Evolutionary conservation across 2,329 filamentous ascomycete genomes (phyloP).

Genomic region (Teratosphaeria nubilosa): DNA sequence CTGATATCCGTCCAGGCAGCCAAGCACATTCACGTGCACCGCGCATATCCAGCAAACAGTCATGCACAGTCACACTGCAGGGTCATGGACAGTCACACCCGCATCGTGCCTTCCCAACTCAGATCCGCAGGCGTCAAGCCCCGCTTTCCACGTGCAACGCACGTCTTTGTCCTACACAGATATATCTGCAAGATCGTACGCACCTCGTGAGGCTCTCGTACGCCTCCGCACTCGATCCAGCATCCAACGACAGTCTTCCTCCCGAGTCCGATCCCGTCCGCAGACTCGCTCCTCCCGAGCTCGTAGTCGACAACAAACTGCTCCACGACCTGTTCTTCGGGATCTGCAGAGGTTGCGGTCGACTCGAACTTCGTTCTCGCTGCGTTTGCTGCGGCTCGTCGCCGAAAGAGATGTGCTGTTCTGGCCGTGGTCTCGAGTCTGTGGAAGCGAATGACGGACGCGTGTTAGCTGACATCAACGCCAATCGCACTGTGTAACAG

Average conservation of each 20-base stretch:
- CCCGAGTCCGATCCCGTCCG: constrained; percentile 48
- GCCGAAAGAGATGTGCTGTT: neutral
- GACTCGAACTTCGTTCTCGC: constrained; percentile 1
- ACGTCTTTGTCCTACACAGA: neutral
- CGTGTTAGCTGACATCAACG: neutral
- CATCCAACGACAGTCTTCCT: constrained; percentile 65
- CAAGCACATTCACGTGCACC: neutral
- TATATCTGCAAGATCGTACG: constrained; percentile 24
- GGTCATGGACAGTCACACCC: neutral
- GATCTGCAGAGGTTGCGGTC: constrained; percentile 20
- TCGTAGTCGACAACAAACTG: constrained; percentile 32
- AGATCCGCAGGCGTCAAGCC: neutral
- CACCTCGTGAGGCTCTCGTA: constrained; percentile 68
- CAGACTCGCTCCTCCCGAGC: constrained; percentile 19
- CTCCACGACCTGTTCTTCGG: constrained; percentile 41
- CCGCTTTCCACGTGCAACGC: neutral
- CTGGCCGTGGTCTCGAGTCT: neutral
- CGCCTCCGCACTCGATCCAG: constrained; percentile 49
- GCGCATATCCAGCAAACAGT: neutral
- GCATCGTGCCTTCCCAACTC: neutral
- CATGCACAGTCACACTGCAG: neutral
- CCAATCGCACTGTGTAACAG: neutral
- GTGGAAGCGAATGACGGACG: neutral
- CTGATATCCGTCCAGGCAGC: neutral
- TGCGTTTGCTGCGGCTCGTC: neutral